Evolutionary conservation across 495 filamentous ascomycete genomes (phyloP).

Genomic region (Staphylotrichum longicolle): DNA sequence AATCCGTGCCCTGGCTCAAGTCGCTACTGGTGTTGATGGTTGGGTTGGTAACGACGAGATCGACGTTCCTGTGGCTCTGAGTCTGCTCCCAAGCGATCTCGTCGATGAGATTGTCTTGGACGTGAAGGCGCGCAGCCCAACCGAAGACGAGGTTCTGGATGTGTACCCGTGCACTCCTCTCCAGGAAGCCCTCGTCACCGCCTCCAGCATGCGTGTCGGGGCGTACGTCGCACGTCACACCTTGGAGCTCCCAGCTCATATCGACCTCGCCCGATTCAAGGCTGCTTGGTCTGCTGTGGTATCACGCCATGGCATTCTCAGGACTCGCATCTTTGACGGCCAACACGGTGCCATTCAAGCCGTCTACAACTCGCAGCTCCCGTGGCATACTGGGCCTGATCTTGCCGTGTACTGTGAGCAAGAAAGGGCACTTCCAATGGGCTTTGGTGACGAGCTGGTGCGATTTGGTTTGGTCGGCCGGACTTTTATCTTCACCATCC

Average conservation of each 20-base stretch:
- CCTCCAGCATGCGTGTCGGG: conserved; percentile 1
- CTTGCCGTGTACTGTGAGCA: background rate
- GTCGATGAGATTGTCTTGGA: conserved; percentile 13
- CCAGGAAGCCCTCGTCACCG: conserved; percentile 13
- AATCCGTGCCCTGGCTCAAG: conserved; percentile 11
- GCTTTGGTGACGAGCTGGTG: conserved; percentile 7
- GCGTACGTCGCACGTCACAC: conserved; percentile 12
- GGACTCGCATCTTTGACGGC: conserved; percentile 12
- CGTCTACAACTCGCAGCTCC: background rate
- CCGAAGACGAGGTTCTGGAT: conserved; percentile 1
- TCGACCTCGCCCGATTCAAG: conserved; percentile 11
- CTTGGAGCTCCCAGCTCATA: background rate
- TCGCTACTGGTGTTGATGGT: background rate
- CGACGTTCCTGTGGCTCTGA: conserved; percentile 13
- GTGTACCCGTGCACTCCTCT: conserved; percentile 15
- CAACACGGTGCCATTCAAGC: conserved; percentile 6
- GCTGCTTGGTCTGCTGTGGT: conserved; percentile 8
- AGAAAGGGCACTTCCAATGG: conserved; percentile 4
- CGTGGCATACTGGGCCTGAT: conserved; percentile 3
- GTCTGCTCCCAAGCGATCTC: conserved; percentile 11
- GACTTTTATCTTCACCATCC: conserved; percentile 11
- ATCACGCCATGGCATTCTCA: background rate
- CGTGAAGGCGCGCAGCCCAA: background rate
- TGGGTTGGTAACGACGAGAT: background rate
- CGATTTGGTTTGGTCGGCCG: conserved; percentile 1